These are phyloP conservation scores for Termitomyces bulborhizus DNA, from an alignment of 768 basidiomycete species.

Conservation along the genomic window DNA sequence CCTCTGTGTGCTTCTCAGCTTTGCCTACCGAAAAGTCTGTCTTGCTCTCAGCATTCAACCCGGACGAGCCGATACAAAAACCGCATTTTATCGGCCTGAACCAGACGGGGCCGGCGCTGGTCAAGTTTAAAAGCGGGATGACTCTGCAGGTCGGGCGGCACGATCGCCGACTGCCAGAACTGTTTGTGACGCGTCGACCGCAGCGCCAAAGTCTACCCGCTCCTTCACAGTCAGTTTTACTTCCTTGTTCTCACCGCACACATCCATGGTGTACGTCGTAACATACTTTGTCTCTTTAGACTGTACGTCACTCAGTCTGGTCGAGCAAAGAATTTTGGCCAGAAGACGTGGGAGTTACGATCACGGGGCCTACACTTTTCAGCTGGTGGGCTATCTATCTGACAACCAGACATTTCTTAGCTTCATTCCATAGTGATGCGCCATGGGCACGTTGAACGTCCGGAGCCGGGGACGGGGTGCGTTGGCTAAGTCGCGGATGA, in stretches of 20 bases:
- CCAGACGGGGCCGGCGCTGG: conserved; percentile 96
- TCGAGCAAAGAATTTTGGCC: neutral
- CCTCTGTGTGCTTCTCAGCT: conserved; percentile 23
- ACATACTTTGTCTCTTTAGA: conserved; percentile 84
- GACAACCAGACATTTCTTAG: neutral
- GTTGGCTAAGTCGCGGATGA: conserved; percentile 10
- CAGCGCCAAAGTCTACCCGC: conserved; percentile 84
- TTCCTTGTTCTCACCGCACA: neutral
- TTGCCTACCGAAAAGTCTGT: conserved; percentile 62
- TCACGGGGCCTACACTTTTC: conserved; percentile 10
- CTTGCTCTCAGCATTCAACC: conserved; percentile 90
- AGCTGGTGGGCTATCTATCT: conserved; percentile 4
- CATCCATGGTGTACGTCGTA: conserved; percentile 83
- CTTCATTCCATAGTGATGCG: conserved; percentile 13
- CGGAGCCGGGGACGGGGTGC: conserved; percentile 66
- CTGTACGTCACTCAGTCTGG: neutral
- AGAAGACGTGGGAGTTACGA: neutral
- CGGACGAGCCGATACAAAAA: conserved; percentile 72
- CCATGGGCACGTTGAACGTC: conserved; percentile 56
- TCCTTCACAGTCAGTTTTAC: conserved; percentile 82
- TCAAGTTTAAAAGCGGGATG: conserved; percentile 96
- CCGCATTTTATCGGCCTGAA: conserved; percentile 56
- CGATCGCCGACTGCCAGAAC: conserved; percentile 97
- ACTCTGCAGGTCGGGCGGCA: conserved; percentile 93
- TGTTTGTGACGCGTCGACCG: conserved; percentile 95